Base-by-base conservation (phyloP, 1,284 basidiomycete genomes). In the Ganoderma leucocontextum region DNA sequence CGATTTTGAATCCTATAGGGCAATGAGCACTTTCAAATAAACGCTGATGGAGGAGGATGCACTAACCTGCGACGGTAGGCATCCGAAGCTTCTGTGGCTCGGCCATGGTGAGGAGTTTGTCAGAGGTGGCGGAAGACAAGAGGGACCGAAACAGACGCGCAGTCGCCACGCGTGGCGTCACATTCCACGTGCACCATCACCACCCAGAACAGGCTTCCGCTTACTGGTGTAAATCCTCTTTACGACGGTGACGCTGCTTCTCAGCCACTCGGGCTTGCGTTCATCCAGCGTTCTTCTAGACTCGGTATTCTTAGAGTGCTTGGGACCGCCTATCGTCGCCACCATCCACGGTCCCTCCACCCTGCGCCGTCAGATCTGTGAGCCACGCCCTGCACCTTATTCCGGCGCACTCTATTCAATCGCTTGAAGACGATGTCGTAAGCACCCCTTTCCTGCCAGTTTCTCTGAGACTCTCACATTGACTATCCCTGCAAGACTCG, bases 1-100 rank as follows among this genome's bases (percentile, higher is more conserved):
- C 82, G 13, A 96, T 83, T 29, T 90, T 83, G 76, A 88, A 96
- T 4, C 94, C 94, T 88, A 36, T 0, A 6, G 6, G 3, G 22
- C 1, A 0, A 25, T 33, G 2, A 57, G 12, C 19, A 9, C 35
- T 10, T n/a, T 17, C 7, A 47, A 9, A 15, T 4, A 22, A 7
- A 9, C n/a, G n/a, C n/a, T n/a, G n/a, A n/a, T n/a, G n/a, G n/a
- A n/a, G n/a, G n/a, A n/a, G n/a, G n/a, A n/a, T n/a, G n/a, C n/a
- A n/a, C n/a, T n/a, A n/a, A n/a, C n/a, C n/a, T n/a, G 67, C 39
- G 19, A 68, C 60, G 19, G 67, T 60, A n/a, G 67, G 67, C 63
- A 64, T 64, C 6, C 67, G 67, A 41, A 62, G 60, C 33, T 59
- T 68, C 12, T 25, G 44, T 58, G n/a, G 38, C 42, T 66, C 65